Percentiles rank a stretch among this genome's conserved stretches.
These are phyloP conservation scores for Alternaria ventricosa DNA, from an alignment of 2,329 filamentous ascomycete genomes.

Conservation along the genomic window DNA sequence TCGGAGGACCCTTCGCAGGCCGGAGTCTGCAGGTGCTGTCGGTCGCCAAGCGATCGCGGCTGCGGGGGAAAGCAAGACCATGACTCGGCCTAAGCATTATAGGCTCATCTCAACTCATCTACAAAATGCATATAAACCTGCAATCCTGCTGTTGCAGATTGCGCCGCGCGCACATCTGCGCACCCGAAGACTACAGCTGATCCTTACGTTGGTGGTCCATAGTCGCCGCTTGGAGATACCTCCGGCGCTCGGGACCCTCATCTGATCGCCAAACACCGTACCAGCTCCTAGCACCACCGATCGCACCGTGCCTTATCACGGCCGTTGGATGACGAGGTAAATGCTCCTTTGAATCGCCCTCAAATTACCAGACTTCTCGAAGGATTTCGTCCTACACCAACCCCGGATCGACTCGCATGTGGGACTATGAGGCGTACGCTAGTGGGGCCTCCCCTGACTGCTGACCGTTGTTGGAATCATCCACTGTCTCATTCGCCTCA, in stretches of 20 bases:
- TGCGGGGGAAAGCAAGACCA: slow-evolving; percentile 38
- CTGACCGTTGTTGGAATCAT: slow-evolving; percentile 11
- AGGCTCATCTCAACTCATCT: slow-evolving; percentile 40
- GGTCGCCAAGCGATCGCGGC: slow-evolving; percentile 28
- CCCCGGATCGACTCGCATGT: slow-evolving; percentile 28
- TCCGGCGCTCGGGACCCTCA: background rate
- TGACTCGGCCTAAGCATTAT: slow-evolving; percentile 40
- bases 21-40: slow-evolving; percentile 19
- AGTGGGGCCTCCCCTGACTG: slow-evolving; percentile 32
- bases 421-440: slow-evolving; percentile 32
- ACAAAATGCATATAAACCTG: slow-evolving; percentile 32
- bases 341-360: background rate
- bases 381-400: slow-evolving; percentile 14
- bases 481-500: slow-evolving; percentile 12
- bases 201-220: background rate
- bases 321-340: background rate
- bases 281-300: background rate
- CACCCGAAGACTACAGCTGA: slow-evolving; percentile 5
- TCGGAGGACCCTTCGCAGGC: slow-evolving; percentile 24
- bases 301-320: background rate
- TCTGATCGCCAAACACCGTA: background rate
- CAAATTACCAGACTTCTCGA: slow-evolving; percentile 12
- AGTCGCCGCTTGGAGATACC: background rate
- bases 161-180: slow-evolving; percentile 21
- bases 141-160: slow-evolving; percentile 32